A percentile compares a stretch with the other conserved stretches of the same genome.
Conservation (phyloP, 495 filamentous ascomycete genomes). For the Sporormia fimetaria region DNA sequence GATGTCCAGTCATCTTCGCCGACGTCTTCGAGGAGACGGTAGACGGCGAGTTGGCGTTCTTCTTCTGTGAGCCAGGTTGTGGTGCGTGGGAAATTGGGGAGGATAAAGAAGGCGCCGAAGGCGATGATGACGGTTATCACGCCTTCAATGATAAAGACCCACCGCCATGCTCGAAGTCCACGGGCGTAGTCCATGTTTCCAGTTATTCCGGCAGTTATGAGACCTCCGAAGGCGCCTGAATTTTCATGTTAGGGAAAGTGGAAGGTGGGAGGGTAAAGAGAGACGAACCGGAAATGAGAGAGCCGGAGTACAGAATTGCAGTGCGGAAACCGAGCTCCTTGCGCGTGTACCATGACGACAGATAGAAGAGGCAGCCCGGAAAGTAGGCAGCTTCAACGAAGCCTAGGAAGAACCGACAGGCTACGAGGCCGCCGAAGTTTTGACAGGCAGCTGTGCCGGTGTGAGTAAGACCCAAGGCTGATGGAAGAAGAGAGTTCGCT, state of each 20-base stretch:
- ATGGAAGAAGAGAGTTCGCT: too few relatives aligned
- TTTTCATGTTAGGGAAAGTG: too few relatives aligned
- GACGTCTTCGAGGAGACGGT: conserved; percentile 66
- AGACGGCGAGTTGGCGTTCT: conserved; percentile 55
- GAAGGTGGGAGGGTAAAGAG: too few relatives aligned
- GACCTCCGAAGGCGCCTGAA: conserved; percentile 34
- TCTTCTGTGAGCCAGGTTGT: conserved; percentile 61
- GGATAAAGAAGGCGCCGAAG: conserved; percentile 44
- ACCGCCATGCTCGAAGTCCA: conserved; percentile 43
- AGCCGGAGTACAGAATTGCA: conserved; percentile 39
- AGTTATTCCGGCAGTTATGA: conserved; percentile 34
- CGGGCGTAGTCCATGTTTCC: conserved; percentile 26
- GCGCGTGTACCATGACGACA: conserved; percentile 51
- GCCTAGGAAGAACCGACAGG: conserved; percentile 39
- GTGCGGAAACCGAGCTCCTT: conserved; percentile 47
- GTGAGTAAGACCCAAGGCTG: too few relatives aligned
- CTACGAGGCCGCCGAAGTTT: conserved; percentile 43
- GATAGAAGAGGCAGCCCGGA: conserved; percentile 30
- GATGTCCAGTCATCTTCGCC: conserved; percentile 55
- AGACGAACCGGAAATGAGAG: conserved; percentile 29
- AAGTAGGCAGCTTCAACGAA: conserved; percentile 32
- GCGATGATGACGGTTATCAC: conserved; percentile 45
- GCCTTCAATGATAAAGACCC: conserved; percentile 70
- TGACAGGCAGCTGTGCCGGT: conserved; percentile 33
- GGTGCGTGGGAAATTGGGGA: conserved; percentile 73